A percentile compares a stretch with the other conserved stretches of the same genome.
Evolutionary conservation across 805 yeast genomes (phyloP).

Genomic region (Candida lessepsii): DNA sequence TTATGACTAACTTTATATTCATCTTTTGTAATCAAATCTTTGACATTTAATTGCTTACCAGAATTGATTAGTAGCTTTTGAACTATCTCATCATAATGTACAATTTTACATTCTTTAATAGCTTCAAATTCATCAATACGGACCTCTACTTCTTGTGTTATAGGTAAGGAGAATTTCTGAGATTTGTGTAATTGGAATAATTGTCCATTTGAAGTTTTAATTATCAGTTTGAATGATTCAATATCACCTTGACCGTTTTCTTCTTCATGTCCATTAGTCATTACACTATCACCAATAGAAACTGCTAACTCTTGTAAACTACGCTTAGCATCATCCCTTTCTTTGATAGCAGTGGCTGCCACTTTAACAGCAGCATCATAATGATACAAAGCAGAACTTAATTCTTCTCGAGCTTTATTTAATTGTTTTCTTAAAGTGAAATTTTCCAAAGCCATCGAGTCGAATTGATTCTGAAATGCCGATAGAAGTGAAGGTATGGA

Average conservation of each 20-base stretch:
- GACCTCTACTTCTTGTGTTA: constrained; percentile 17
- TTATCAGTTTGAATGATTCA: constrained; percentile 22
- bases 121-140: not conserved
- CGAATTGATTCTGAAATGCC: constrained; percentile 86
- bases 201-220: constrained; percentile 28
- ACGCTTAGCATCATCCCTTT: constrained; percentile 68
- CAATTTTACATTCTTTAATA: constrained; percentile 6
- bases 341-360: constrained; percentile 70
- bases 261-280: constrained; percentile 1
- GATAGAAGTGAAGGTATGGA: constrained; percentile 79
- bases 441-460: constrained; percentile 76
- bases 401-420: constrained; percentile 61
- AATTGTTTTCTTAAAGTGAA: constrained; percentile 75
- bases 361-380: constrained; percentile 91
- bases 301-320: constrained; percentile 59
- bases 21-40: constrained; percentile 10
- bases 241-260: constrained; percentile 7
- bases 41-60: constrained; percentile 9
- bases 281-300: constrained; percentile 31
- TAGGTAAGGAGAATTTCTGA: constrained; percentile 23
- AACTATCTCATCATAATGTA: constrained; percentile 11
- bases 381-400: constrained; percentile 74
- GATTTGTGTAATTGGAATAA: constrained; percentile 38
- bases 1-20: constrained; percentile 16
- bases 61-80: constrained; percentile 12